Evolutionary conservation across 176 grass and related monocot species (phyloP).

Genomic region (Musa acuminata): DNA sequence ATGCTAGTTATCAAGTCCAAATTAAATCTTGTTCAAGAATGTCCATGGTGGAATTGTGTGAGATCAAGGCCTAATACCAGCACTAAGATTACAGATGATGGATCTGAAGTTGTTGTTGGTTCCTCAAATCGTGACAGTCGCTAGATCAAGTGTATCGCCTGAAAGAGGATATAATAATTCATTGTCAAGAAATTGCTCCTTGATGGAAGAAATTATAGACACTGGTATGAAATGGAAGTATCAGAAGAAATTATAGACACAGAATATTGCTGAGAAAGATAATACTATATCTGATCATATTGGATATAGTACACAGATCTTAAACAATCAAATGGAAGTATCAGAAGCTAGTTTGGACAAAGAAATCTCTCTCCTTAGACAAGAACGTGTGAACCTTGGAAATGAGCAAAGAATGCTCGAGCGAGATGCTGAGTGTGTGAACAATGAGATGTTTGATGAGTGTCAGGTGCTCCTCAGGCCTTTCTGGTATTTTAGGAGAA

Average conservation of each 20-base stretch:
- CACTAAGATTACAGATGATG: background rate
- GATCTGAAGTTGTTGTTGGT: constrained; percentile 24
- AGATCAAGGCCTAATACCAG: background rate
- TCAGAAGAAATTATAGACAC: too few species aligned
- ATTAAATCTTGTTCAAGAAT: background rate
- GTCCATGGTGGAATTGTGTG: background rate
- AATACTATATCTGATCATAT: constrained; percentile 6
- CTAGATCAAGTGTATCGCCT: background rate
- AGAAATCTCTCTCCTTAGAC: constrained; percentile 68
- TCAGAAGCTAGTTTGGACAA: constrained; percentile 57
- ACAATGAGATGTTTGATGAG: constrained; percentile 92
- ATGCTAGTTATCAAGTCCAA: background rate
- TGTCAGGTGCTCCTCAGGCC: constrained; percentile 58
- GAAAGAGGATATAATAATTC: background rate
- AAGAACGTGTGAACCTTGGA: constrained; percentile 72
- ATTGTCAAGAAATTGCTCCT: constrained; percentile 20
- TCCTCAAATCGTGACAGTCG: constrained; percentile 10
- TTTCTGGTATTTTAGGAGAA: background rate
- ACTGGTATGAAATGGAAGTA: background rate
- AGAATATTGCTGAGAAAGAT: background rate
- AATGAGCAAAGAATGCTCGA: constrained; percentile 72
- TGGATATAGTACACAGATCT: background rate
- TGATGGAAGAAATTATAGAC: constrained; percentile 26
- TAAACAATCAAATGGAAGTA: constrained; percentile 31
- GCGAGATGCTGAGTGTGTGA: constrained; percentile 82